A percentile compares a stretch with the other conserved stretches of the same genome.
Evolutionary conservation across 1,284 basidiomycete species (phyloP).

Genomic region (Trichosporon sp.): DNA sequence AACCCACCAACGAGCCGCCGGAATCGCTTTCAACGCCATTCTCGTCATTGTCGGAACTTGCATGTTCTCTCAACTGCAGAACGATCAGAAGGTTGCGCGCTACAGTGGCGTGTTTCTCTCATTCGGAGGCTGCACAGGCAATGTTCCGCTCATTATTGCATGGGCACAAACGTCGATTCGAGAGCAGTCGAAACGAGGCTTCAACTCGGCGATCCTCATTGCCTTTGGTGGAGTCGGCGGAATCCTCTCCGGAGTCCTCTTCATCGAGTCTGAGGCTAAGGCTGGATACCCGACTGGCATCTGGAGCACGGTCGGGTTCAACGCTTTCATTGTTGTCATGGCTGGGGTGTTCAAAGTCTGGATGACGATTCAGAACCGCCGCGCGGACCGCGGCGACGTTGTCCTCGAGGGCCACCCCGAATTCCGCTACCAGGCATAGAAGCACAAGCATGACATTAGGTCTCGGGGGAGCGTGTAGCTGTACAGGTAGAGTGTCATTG

Average conservation of each 20-base stretch:
- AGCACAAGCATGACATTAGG: not conserved
- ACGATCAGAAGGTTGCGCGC: conserved; percentile 20
- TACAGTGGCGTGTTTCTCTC: conserved; percentile 53
- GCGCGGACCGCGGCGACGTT: conserved; percentile 24
- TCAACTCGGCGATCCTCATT: conserved; percentile 54
- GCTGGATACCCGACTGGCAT: conserved; percentile 28
- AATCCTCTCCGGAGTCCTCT: conserved; percentile 44
- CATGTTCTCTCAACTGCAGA: conserved; percentile 20
- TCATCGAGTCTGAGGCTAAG: conserved; percentile 26
- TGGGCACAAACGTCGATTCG: conserved; percentile 57
- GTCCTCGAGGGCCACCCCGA: conserved; percentile 27
- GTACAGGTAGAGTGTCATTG: not conserved
- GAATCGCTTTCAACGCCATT: conserved; percentile 18
- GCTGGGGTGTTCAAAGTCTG: conserved; percentile 20
- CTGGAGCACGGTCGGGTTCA: conserved; percentile 11
- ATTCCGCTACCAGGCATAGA: conserved; percentile 28
- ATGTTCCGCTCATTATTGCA: conserved; percentile 45
- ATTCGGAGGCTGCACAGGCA: conserved; percentile 46
- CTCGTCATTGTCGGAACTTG: conserved; percentile 22
- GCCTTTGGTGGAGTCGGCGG: conserved; percentile 58
- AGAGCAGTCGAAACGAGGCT: conserved; percentile 52
- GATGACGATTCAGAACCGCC: conserved; percentile 24
- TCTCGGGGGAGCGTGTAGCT: not conserved
- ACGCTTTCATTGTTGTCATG: conserved; percentile 20
- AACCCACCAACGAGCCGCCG: conserved; percentile 15